phyloP scores from a whole-genome alignment of 805 yeast genomes.

The Jamesozyma piceae region DNA sequence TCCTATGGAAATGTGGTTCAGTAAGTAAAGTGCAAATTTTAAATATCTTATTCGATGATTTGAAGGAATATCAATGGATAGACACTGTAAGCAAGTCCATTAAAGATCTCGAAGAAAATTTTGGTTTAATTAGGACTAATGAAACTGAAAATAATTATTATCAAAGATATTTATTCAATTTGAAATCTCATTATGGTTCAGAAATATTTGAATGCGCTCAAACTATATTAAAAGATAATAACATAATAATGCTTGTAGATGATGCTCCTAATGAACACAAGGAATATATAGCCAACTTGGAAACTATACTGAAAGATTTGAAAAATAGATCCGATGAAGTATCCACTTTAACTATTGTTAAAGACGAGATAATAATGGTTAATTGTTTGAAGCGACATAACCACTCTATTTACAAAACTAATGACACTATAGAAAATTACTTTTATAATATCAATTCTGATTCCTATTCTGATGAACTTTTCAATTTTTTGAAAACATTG shows the following conservation, averaged over 20 bases:
- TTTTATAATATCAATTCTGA: constrained; percentile 17
- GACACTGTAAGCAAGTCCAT: constrained; percentile 22
- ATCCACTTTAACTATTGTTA: constrained; percentile 39
- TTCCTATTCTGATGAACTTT: constrained; percentile 18
- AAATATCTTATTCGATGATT: constrained; percentile 22
- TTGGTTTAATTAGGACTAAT: constrained; percentile 2
- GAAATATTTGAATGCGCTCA: constrained; percentile 42
- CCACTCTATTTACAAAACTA: constrained; percentile 24
- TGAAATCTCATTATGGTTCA: constrained; percentile 44
- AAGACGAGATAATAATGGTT: constrained; percentile 24
- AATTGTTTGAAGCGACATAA: constrained; percentile 27
- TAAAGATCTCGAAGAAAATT: constrained; percentile 14
- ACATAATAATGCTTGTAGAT: constrained; percentile 13
- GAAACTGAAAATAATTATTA: constrained; percentile 34
- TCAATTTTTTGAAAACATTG: constrained; percentile 28
- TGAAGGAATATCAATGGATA: constrained; percentile 20
- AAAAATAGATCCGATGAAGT: constrained; percentile 52
- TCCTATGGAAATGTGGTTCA: constrained; percentile 58
- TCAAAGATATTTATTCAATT: constrained; percentile 33
- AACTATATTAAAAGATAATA: constrained; percentile 19
- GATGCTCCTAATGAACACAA: constrained; percentile 24
- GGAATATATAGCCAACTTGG: constrained; percentile 60
- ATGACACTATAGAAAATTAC: constrained; percentile 24
- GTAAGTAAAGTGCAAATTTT: constrained; percentile 38
- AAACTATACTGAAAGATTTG: constrained; percentile 63